These are phyloP conservation scores for Salinomyces thailandicus DNA, from an alignment of 2,329 filamentous ascomycete genomes.

Conservation along the genomic window DNA sequence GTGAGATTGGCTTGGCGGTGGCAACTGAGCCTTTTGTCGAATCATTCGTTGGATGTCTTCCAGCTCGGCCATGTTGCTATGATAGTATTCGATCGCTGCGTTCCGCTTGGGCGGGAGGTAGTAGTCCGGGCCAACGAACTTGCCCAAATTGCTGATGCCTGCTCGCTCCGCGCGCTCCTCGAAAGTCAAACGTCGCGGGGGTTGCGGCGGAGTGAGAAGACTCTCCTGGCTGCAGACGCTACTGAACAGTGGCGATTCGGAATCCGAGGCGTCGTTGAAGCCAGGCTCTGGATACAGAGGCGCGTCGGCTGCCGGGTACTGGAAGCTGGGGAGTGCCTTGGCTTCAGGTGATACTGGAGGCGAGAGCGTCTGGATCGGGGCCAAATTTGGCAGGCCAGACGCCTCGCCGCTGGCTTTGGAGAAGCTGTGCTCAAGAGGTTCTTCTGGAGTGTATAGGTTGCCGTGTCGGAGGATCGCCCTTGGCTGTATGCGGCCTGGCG, in stretches of 20 bases:
- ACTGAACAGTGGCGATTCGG: conserved; percentile 7
- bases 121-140: background rate
- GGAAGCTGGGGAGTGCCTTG: conserved; percentile 6
- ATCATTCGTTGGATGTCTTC: background rate
- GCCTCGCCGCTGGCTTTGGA: background rate
- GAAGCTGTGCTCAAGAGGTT: conserved; percentile 2
- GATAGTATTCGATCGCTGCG: conserved; percentile 3
- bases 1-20: conserved; percentile 2
- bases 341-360: conserved; percentile 12
- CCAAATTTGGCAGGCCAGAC: conserved; percentile 3
- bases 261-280: conserved; percentile 4
- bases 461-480: background rate
- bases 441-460: conserved; percentile 2
- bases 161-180: background rate
- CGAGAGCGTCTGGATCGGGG: conserved; percentile 11
- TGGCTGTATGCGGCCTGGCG: background rate
- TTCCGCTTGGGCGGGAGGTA: background rate
- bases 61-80: conserved; percentile 2
- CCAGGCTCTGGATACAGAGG: conserved; percentile 10
- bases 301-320: conserved; percentile 7
- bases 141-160: background rate
- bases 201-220: background rate
- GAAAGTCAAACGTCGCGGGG: background rate
- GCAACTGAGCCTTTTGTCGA: conserved; percentile 1
- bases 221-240: conserved; percentile 1